These are phyloP conservation scores for Ilyonectria destructans DNA, from an alignment of 2,329 filamentous ascomycete genomes.

Conservation along the genomic window DNA sequence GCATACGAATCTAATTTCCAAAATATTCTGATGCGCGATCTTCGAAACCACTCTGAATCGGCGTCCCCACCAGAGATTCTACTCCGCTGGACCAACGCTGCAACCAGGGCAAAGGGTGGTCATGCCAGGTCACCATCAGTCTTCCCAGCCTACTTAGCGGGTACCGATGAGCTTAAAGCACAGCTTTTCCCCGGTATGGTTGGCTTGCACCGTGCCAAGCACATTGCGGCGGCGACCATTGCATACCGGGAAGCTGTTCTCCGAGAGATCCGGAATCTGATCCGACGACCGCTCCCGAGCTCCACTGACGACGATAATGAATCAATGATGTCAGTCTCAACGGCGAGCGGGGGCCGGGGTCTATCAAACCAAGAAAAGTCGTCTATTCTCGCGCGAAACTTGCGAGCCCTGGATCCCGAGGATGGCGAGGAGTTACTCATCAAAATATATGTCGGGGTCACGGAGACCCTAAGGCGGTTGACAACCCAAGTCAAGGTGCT, in stretches of 20 bases:
- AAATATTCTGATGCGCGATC: slow-evolving; percentile 82
- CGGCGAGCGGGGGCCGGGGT: slow-evolving; percentile 77
- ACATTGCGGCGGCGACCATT: slow-evolving; percentile 85
- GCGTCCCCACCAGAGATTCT: slow-evolving; percentile 83
- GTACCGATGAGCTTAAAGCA: slow-evolving; percentile 79
- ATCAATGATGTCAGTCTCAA: slow-evolving; percentile 89
- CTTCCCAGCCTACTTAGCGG: slow-evolving; percentile 85
- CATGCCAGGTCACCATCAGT: slow-evolving; percentile 78
- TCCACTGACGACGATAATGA: slow-evolving; percentile 95
- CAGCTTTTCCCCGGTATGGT: slow-evolving; percentile 80
- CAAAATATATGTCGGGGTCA: slow-evolving; percentile 88
- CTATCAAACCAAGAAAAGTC: slow-evolving; percentile 91
- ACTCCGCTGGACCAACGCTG: slow-evolving; percentile 86
- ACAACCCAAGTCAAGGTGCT: slow-evolving; percentile 94
- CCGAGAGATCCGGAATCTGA: slow-evolving; percentile 88
- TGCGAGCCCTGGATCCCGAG: slow-evolving; percentile 85
- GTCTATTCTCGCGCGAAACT: slow-evolving; percentile 87
- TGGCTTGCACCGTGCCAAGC: slow-evolving; percentile 86
- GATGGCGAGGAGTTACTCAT: slow-evolving; percentile 89
- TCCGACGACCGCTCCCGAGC: slow-evolving; percentile 88
- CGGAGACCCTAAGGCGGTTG: slow-evolving; percentile 87
- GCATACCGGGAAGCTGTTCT: slow-evolving; percentile 88
- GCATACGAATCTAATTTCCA: slow-evolving; percentile 89
- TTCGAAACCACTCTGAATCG: slow-evolving; percentile 84
- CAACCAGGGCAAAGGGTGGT: slow-evolving; percentile 79